Evolutionary conservation across 2,329 filamentous ascomycete species (phyloP).

Genomic region (Fusarium robinianum): DNA sequence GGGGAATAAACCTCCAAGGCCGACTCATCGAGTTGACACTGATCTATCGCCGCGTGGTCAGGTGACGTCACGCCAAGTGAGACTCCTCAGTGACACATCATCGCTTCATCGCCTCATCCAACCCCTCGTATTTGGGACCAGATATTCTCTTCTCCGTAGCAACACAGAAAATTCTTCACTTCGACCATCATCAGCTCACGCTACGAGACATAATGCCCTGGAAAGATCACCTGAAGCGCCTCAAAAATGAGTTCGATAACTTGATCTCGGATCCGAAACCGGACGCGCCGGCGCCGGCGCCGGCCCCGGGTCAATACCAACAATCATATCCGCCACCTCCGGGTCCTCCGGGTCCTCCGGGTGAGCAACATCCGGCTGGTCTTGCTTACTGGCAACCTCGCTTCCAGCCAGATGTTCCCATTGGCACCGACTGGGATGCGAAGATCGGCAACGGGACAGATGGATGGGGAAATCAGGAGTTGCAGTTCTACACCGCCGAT

Average conservation of each 20-base stretch:
- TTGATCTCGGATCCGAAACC: slow-evolving; percentile 38
- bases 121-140: too few relatives aligned
- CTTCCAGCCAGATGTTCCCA: slow-evolving; percentile 51
- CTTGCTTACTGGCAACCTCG: slow-evolving; percentile 57
- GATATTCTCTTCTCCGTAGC: neutral
- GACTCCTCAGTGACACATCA: neutral
- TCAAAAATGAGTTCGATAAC: slow-evolving; percentile 46
- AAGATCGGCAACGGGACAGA: slow-evolving; percentile 60
- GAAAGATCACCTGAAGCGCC: slow-evolving; percentile 45
- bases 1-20: too few relatives aligned
- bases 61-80: slow-evolving; percentile 13
- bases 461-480: slow-evolving; percentile 66
- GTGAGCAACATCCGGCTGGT: slow-evolving; percentile 21
- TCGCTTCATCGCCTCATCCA: neutral
- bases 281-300: slow-evolving; percentile 9
- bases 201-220: slow-evolving; percentile 38
- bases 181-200: neutral
- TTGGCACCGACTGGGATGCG: slow-evolving; percentile 57
- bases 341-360: slow-evolving; percentile 24
- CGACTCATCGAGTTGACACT: neutral
- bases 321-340: slow-evolving; percentile 28
- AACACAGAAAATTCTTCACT: neutral
- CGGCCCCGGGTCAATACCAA: slow-evolving; percentile 12
- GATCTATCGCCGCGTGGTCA: neutral
- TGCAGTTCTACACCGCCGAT: slow-evolving; percentile 59